Conservation (phyloP, 768 basidiomycete genomes). For the Symmetrospora coprosmae region DNA sequence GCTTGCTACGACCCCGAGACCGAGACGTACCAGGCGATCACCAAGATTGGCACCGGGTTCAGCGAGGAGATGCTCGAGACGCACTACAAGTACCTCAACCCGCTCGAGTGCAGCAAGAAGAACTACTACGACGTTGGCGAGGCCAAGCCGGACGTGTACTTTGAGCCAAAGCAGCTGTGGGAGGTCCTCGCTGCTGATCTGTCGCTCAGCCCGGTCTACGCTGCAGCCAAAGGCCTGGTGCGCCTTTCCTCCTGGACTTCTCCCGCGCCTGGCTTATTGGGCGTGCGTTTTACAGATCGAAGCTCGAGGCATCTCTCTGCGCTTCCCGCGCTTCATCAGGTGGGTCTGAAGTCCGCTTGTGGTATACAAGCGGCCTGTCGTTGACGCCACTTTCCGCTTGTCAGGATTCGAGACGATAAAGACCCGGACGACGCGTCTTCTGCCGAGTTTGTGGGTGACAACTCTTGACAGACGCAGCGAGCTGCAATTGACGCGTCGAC, state of each 20-base stretch:
- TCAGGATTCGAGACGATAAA: slow-evolving; percentile 76
- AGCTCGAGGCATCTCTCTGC: slow-evolving; percentile 79
- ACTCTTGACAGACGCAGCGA: slow-evolving; percentile 39
- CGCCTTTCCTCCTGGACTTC: slow-evolving; percentile 32
- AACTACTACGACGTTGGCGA: slow-evolving; percentile 78
- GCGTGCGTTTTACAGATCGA: slow-evolving; percentile 41
- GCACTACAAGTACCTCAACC: slow-evolving; percentile 67
- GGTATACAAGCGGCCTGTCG: background rate
- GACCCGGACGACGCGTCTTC: slow-evolving; percentile 78
- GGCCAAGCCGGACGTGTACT: slow-evolving; percentile 94
- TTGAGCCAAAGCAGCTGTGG: slow-evolving; percentile 95
- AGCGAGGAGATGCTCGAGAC: slow-evolving; percentile 72
- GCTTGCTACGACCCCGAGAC: slow-evolving; percentile 91
- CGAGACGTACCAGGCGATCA: slow-evolving; percentile 91
- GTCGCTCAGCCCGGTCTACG: slow-evolving; percentile 88
- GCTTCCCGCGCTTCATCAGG: slow-evolving; percentile 84
- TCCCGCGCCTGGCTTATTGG: background rate
- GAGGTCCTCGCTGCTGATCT: slow-evolving; percentile 95
- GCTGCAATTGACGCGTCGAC: background rate
- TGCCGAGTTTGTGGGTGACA: slow-evolving; percentile 51
- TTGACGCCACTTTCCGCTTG: background rate
- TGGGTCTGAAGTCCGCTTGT: background rate
- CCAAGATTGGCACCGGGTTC: slow-evolving; percentile 98
- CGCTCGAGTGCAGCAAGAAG: slow-evolving; percentile 54
- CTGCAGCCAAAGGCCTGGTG: slow-evolving; percentile 82